Evolutionary conservation across 2,329 filamentous ascomycete species (phyloP).

Genomic region (Curvularia spicifera): DNA sequence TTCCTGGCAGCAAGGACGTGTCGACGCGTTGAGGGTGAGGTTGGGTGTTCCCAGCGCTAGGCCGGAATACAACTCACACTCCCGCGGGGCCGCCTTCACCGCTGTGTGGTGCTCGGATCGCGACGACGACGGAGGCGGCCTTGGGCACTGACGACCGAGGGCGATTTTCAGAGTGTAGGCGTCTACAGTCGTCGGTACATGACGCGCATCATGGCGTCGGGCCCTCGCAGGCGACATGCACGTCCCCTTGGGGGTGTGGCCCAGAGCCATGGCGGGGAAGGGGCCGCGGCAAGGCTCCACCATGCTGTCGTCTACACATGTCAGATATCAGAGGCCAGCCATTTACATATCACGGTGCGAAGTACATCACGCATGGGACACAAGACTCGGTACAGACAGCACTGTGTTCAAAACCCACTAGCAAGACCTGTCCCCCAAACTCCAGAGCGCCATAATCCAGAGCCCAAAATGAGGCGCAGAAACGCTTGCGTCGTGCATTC

Average conservation of each 20-base stretch:
- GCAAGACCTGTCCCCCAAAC: background rate
- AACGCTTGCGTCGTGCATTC: background rate
- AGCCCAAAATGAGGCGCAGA: background rate
- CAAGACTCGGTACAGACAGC: background rate
- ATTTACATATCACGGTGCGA: background rate
- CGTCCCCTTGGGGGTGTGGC: slow-evolving; percentile 15
- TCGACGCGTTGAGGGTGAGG: slow-evolving; percentile 29
- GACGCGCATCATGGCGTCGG: slow-evolving; percentile 29
- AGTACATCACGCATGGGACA: background rate
- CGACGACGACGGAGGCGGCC: background rate
- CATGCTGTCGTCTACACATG: background rate
- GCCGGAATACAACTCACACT: slow-evolving; percentile 23
- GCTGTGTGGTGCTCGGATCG: slow-evolving; percentile 1
- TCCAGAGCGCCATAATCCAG: background rate
- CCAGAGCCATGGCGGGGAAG: slow-evolving; percentile 29
- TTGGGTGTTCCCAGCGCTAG: slow-evolving; percentile 31
- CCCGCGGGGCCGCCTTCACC: slow-evolving; percentile 14
- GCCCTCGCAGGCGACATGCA: slow-evolving; percentile 38
- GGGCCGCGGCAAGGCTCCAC: slow-evolving; percentile 19
- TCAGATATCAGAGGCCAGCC: background rate
- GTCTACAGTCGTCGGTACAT: slow-evolving; percentile 2
- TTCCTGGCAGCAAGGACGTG: slow-evolving; percentile 19
- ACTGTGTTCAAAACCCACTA: background rate
- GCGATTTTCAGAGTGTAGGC: background rate
- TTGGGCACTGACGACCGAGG: background rate